Base-by-base conservation (phyloP, 192 early-diverging fungal genomes). In the Tieghemiomyces parasiticus region DNA sequence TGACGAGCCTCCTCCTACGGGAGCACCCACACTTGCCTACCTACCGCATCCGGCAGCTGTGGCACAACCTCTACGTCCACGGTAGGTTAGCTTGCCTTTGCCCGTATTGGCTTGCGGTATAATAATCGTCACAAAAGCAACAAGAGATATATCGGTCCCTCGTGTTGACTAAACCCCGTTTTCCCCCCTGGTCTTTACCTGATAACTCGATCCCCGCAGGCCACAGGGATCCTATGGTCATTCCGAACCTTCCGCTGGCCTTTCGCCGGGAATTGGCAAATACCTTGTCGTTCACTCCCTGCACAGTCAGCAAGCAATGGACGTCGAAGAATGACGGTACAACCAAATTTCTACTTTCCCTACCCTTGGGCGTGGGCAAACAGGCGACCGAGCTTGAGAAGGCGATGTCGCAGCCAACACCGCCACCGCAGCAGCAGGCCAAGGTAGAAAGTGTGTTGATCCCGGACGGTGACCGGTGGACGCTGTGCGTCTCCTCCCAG, bases 401-500 rank as follows among this genome's bases (percentile, higher is more conserved):
- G 19, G 28, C 12, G 24, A 19, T 29, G 9, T 25, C 29, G 6
- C 29, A 4, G 1, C 14, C 8, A 30, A 30, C 8, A 54, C 32
- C 24, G 28, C 52, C 28, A 52, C 50, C 2, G 3, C 46, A 13
- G 59, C 51, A 53, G 61, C 52, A 70, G 35, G 77, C 80, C 0
- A 65, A 77, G 51, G 78, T 89, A 19, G 90, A 92, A 60, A 79
- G 84, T 3, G 90, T 89, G 28, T 75, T 83, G 46, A 92, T 89
- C 46, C 88, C 88, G 2, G 75, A 84, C 58, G 67, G 63, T n/a
- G 69, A 65, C 4, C 67, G 77, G 50, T 77, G 80, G 1, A 94
- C 88, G 12, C 69, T 88, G 26, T 94, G 88, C 58, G 76, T 92
- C 24, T 85, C 82, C 31, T 85, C 83, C 25, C 88, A 95, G 59